Conservation (phyloP, 768 basidiomycete genomes). For the Hebeloma cylindrosporum region DNA sequence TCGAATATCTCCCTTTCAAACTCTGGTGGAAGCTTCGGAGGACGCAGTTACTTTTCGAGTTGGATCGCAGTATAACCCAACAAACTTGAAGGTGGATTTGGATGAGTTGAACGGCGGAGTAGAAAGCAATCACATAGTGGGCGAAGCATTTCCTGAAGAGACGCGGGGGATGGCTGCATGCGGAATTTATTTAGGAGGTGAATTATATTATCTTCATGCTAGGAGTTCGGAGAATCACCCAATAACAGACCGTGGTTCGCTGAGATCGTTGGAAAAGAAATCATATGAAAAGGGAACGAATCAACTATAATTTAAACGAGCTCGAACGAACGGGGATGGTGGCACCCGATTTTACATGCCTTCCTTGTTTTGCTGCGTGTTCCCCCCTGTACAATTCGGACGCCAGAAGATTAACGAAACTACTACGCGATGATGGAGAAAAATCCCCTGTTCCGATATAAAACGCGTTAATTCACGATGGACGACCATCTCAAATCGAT, state of each 20-base stretch:
- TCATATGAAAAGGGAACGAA: no score
- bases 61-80: no score
- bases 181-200: no score
- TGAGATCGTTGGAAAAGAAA: conserved; percentile 12
- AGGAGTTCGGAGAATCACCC: conserved; percentile 8
- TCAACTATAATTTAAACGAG: no score
- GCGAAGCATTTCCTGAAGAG: no score
- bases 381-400: conserved; percentile 7
- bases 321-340: conserved; percentile 1
- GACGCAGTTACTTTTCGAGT: no score
- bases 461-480: neutral
- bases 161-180: no score
- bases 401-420: neutral
- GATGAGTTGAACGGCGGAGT: no score
- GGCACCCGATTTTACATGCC: conserved; percentile 5
- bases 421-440: neutral
- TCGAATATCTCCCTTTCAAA: no score
- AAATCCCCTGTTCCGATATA: conserved; percentile 9
- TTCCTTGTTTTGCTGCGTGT: conserved; percentile 8
- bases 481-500: neutral
- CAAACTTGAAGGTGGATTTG: no score
- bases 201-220: neutral
- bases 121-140: no score
- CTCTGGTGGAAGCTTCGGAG: no score
- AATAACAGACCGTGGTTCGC: conserved; percentile 8